Evolutionary conservation across 768 basidiomycete species (phyloP), one percentile per base, ranked within the genome.

Genomic region (Tricholoma sp.): DNA sequence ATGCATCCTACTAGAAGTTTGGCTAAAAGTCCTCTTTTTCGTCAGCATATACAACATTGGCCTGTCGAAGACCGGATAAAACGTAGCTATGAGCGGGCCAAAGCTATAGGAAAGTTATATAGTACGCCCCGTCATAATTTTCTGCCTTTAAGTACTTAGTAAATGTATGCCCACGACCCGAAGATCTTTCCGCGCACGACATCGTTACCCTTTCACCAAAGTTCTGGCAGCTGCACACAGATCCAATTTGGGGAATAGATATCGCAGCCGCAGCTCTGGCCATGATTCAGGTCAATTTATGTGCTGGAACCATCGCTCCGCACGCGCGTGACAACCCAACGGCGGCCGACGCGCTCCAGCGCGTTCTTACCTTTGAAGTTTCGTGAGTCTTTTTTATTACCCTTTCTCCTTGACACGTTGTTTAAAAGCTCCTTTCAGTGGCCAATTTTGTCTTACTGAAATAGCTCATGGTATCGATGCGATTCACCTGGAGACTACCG

Each of bases 401-500:
- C 31, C 7, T 7, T 41, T 28, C 7, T 20, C 36, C 29, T 20
- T 44, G 29, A 29, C 33, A 53, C n/a, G n/a, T n/a, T 56, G 39
- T 32, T 33, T 47, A 3, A 3, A 31, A 37, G 13, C 7, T 6
- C 2, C 18, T 28, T 32, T 7, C 34, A 78, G 76, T 39, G 78
- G 75, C 1, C 76, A 76, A 53, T 79, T 67, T 57, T 72, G 71
- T 50, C 59, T 80, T 39, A 79, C 78, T 1, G 79, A 80, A 60
- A 55, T 77, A 7, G 77, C 73, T 0, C 79, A 79, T 50, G 79
- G 79, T n/a, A 65, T 80, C 3, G 76, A 80, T 53, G 72, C 68
- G 13, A 51, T 66, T 15, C 70, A 77, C 61, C 50, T 79, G 12
- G 77, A 79, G 59, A 79, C 79, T 0, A 73, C 70, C 0, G 77